These are phyloP conservation scores for Melaleuca quinquenervia DNA, from an alignment of 345 rosid genomes.

Conservation along the genomic window DNA sequence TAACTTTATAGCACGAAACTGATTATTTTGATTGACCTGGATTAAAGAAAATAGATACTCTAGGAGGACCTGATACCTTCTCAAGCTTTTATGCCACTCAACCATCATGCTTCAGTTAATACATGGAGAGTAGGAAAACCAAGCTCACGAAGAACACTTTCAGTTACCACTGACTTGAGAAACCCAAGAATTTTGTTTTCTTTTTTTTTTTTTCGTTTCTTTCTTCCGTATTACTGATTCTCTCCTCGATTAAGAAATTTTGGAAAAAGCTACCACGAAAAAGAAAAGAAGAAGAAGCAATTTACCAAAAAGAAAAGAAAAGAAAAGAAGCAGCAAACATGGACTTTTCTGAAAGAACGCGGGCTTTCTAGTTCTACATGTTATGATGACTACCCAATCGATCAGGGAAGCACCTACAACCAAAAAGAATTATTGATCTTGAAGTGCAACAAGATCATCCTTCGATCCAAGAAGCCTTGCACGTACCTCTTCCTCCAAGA, in stretches of 20 bases:
- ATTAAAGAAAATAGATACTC: neutral
- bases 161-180: neutral
- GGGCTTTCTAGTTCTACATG: neutral
- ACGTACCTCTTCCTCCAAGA: too few relatives aligned
- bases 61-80: neutral
- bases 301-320: too few relatives aligned
- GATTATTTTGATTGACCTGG: neutral
- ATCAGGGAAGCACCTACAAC: too few relatives aligned
- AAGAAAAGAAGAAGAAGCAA: too few relatives aligned
- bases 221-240: rapidly evolving
- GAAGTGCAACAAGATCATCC: too few relatives aligned
- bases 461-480: too few relatives aligned
- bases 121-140: neutral
- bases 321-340: neutral
- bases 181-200: neutral
- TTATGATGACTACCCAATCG: neutral
- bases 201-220: too few relatives aligned
- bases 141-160: neutral
- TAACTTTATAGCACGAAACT: too few relatives aligned
- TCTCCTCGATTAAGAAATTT: neutral
- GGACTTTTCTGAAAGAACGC: neutral
- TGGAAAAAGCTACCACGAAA: neutral
- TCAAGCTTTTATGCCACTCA: neutral
- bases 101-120: neutral
- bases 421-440: too few relatives aligned